Conservation (phyloP, 83 land plant genomes). For the Thuja plicata region DNA sequence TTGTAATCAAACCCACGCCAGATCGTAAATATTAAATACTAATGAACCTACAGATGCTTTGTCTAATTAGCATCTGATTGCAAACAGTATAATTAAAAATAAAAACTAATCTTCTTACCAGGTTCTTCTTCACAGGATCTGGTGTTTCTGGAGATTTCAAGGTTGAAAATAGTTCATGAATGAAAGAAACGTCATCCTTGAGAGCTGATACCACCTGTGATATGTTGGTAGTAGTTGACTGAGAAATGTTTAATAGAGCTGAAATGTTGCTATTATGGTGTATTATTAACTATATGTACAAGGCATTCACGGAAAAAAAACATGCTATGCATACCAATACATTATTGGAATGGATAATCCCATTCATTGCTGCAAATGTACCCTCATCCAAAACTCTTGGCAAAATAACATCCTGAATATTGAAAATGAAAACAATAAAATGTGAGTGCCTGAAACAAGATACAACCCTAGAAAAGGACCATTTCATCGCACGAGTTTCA, state of each 20-base stretch:
- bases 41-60: neutral
- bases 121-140: conserved; percentile 55
- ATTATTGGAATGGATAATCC: conserved; percentile 87
- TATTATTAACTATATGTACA: neutral
- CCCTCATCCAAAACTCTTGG: conserved; percentile 87
- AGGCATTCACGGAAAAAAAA: neutral
- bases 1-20: neutral
- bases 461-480: neutral
- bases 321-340: conserved; percentile 47
- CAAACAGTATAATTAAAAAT: neutral
- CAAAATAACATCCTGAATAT: conserved; percentile 84
- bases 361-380: conserved; percentile 71
- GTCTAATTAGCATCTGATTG: neutral
- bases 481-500: neutral
- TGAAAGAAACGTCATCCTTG: conserved; percentile 75
- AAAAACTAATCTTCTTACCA: conserved; percentile 46
- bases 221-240: neutral
- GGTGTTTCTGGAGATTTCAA: conserved; percentile 60
- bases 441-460: neutral
- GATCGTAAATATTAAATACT: neutral
- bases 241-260: neutral
- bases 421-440: neutral
- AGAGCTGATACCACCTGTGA: conserved; percentile 36
- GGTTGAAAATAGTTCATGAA: conserved; percentile 73
- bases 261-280: neutral